phyloP scores from a whole-genome alignment of 2,329 filamentous ascomycete species.

The Pyrenophora graminea region DNA sequence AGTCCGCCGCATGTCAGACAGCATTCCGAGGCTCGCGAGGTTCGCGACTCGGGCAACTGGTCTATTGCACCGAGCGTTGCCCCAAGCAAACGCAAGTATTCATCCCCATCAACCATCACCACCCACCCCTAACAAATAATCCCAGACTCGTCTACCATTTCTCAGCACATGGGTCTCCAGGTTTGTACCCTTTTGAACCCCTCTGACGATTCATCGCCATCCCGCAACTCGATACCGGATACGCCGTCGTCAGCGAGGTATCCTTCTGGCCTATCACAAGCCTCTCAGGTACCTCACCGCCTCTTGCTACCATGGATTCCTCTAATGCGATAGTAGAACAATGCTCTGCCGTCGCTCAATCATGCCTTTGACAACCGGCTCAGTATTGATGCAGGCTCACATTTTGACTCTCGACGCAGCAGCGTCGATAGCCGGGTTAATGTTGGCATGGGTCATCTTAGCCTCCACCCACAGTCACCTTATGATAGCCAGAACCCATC shows the following conservation, averaged over 20 bases:
- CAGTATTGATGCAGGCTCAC: conserved; percentile 56
- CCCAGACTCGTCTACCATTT: conserved; percentile 49
- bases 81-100: conserved; percentile 58
- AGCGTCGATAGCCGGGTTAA: conserved; percentile 82
- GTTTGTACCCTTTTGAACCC: conserved; percentile 55
- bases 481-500: conserved; percentile 79
- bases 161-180: conserved; percentile 54
- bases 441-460: conserved; percentile 70
- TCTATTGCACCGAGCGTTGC: conserved; percentile 63
- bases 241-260: conserved; percentile 49
- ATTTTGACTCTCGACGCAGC: conserved; percentile 68
- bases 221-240: conserved; percentile 49
- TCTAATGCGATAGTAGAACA: conserved; percentile 35
- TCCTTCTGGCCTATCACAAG: conserved; percentile 34
- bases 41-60: conserved; percentile 64
- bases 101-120: conserved; percentile 1
- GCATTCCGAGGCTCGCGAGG: conserved; percentile 51
- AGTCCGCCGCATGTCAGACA: conserved; percentile 41
- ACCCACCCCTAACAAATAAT: conserved; percentile 18
- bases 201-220: conserved; percentile 55
- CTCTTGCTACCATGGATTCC: too few species aligned
- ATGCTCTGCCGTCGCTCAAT: conserved; percentile 61
- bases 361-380: conserved; percentile 55
- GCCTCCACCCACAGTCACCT: conserved; percentile 68
- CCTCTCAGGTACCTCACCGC: conserved; percentile 27